Evolutionary conservation across 768 basidiomycete genomes (phyloP).

Genomic region (Lentinus tigrinus): DNA sequence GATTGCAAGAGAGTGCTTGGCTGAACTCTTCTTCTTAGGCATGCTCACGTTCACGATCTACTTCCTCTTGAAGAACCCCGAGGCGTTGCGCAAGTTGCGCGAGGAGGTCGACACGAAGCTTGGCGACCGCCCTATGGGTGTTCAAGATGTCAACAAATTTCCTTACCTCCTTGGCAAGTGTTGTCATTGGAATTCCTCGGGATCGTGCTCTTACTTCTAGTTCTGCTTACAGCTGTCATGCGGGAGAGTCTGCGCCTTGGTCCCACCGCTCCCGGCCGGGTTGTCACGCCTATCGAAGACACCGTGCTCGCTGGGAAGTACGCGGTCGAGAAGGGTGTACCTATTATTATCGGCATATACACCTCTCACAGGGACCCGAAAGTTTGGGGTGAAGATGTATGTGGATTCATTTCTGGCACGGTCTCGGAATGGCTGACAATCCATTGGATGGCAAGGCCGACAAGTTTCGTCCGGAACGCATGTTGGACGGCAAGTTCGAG

Average conservation of each 20-base stretch:
- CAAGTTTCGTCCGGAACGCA: constrained; percentile 45
- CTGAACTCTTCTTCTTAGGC: constrained; percentile 6
- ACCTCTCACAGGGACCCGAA: constrained; percentile 38
- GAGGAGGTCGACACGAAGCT: constrained; percentile 45
- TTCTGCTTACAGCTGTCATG: constrained; percentile 39
- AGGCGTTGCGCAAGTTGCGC: constrained; percentile 42
- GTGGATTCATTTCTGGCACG: constrained; percentile 15
- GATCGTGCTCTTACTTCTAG: too few species aligned
- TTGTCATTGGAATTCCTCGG: too few species aligned
- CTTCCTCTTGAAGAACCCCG: constrained; percentile 43
- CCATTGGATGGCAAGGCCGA: constrained; percentile 30
- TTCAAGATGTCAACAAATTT: constrained; percentile 40
- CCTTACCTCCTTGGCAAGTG: constrained; percentile 39
- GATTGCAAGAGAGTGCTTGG: background rate
- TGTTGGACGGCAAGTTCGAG: constrained; percentile 49
- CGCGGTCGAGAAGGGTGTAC: constrained; percentile 31
- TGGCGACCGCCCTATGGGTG: constrained; percentile 37
- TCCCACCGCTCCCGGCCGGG: constrained; percentile 37
- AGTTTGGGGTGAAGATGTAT: constrained; percentile 48
- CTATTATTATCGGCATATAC: constrained; percentile 30
- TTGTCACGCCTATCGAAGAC: constrained; percentile 35
- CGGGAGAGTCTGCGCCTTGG: constrained; percentile 37
- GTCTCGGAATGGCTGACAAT: background rate
- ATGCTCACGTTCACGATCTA: constrained; percentile 44
- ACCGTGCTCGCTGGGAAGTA: constrained; percentile 42